Evolutionary conservation across 2,329 filamentous ascomycete species (phyloP), one percentile per base, ranked within the genome.

Genomic region (Xylariaceae sp.): DNA sequence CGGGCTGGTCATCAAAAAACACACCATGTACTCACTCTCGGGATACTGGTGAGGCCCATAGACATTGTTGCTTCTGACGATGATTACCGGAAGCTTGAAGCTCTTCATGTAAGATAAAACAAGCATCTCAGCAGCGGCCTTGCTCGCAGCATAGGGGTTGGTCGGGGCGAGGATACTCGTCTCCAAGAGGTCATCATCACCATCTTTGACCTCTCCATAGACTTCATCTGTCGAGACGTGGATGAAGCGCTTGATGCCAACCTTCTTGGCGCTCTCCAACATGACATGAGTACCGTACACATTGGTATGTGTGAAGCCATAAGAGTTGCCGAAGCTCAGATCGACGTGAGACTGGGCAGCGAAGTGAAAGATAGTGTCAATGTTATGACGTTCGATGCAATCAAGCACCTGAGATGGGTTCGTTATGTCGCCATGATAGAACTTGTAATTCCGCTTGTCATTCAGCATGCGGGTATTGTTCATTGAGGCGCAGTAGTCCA

Each of bases 261-360:
- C 81, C 71, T 88, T 87, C 72, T 88, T 88, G 53, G 88, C 86
- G 68, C 87, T 87, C 74, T 94, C 90, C 7, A 93, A 77, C 60
- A 93, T 80, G 44, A 91, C 88, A 72, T 93, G 89, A n/a, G 90
- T 93, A 50, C 89, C 90, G 65, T 89, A 88, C 11, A 92, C 89
- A 66, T 93, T 94, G 59, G 87, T 92, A 66, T 87, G 85, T 0
- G 88, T 92, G 74, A 93, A 93, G 56, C 85, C 82, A 72, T 90
- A 90, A 8, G 88, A 90, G 75, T 93, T 91, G 54, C 88, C 88
- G 68, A 94, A 94, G 70, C 87, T 90, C 67, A 91, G 74, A 68
- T 93, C 89, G 54, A 94, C 90, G 70, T 93, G 89, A 6, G 88
- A 90, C 74, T 92, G 88, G n/a, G 90, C 90, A 2, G 90, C 90